Evolutionary conservation across 2,329 filamentous ascomycete genomes (phyloP).

Genomic region (Mycosphaerelloides madeirae): DNA sequence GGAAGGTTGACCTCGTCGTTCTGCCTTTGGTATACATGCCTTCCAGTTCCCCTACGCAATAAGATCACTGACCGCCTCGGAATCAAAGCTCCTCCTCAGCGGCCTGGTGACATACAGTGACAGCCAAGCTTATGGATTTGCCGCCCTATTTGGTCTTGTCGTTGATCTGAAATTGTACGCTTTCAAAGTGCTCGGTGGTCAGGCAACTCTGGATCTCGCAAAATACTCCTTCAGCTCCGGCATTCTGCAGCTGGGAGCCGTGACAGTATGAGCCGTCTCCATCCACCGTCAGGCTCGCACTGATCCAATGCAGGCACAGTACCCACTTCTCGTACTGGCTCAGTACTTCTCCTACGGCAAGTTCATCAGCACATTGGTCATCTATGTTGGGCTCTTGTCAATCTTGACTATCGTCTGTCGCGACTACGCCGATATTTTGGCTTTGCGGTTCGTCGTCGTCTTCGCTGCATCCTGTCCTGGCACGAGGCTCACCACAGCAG

Average conservation of each 20-base stretch:
- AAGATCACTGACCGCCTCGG: not conserved
- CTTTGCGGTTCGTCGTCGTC: not conserved
- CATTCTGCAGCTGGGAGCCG: not conserved
- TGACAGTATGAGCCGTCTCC: too few relatives aligned
- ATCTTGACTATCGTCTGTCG: conserved; percentile 2
- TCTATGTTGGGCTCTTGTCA: conserved; percentile 1
- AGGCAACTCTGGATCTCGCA: not conserved
- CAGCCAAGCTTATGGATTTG: conserved; percentile 2
- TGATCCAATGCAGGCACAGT: too few relatives aligned
- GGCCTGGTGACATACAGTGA: not conserved
- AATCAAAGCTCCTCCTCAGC: conserved; percentile 1
- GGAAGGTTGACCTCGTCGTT: conserved; percentile 37
- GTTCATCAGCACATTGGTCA: not conserved
- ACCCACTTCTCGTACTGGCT: not conserved
- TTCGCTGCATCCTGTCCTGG: too few relatives aligned
- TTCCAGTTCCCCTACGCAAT: not conserved
- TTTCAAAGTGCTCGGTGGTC: not conserved
- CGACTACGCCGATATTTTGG: not conserved
- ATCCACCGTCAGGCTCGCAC: too few relatives aligned
- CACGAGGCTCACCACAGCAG: too few relatives aligned
- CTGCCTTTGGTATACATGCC: conserved; percentile 32
- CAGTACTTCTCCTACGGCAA: conserved; percentile 4
- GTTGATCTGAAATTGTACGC: not conserved
- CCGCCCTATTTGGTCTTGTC: conserved; percentile 1
- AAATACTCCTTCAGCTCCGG: not conserved